Conservation (phyloP, 805 yeast species). For the Cyberlindnera bimundalis region DNA sequence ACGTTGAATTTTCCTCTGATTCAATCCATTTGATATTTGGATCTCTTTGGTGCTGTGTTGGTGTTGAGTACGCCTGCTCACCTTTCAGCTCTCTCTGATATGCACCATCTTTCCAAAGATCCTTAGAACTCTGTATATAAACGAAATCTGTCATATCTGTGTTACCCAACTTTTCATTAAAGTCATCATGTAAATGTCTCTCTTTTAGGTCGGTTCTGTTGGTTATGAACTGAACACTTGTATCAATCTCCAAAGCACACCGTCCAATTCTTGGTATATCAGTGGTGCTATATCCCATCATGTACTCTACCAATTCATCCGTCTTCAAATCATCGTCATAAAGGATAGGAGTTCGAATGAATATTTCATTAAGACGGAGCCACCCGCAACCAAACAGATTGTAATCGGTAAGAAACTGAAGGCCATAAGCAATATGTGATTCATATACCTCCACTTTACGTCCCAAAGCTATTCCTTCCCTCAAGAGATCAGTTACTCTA, state of each 20-base stretch:
- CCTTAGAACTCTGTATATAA: conserved; percentile 45
- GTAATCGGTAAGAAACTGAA: conserved; percentile 81
- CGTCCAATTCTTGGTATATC: conserved; percentile 52
- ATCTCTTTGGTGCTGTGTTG: conserved; percentile 28
- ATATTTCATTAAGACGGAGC: conserved; percentile 46
- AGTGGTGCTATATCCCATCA: conserved; percentile 27
- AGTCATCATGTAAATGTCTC: conserved; percentile 48
- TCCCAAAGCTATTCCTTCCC: conserved; percentile 41
- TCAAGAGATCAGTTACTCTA: conserved; percentile 49
- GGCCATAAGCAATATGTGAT: conserved; percentile 69
- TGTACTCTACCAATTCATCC: conserved; percentile 32
- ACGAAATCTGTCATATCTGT: conserved; percentile 16
- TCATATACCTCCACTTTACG: conserved; percentile 56
- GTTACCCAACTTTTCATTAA: conserved; percentile 35
- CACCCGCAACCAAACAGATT: conserved; percentile 84
- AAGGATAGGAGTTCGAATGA: conserved; percentile 57
- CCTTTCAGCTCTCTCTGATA: conserved; percentile 45
- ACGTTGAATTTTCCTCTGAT: conserved; percentile 32
- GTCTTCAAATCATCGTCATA: conserved; percentile 31
- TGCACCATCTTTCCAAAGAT: conserved; percentile 56
- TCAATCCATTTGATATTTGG: conserved; percentile 39
- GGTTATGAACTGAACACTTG: conserved; percentile 52
- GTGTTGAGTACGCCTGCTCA: conserved; percentile 29
- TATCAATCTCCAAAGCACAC: conserved; percentile 69
- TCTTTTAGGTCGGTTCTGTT: conserved; percentile 48